phyloP scores from a whole-genome alignment of 2,329 filamentous ascomycete species.

The Bisporella sp. region DNA sequence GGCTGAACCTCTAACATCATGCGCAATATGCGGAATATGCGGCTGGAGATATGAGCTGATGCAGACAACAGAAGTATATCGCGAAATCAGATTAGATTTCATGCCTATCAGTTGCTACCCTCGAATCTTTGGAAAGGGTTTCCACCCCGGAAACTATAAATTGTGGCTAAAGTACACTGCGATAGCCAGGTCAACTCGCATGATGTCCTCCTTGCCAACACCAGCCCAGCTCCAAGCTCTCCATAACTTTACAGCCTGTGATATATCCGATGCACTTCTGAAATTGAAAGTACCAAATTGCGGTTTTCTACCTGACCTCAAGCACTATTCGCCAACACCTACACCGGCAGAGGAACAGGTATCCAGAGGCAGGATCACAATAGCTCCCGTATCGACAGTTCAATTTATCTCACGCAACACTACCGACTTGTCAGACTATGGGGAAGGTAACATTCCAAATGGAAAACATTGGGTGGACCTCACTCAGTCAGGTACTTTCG shows the following conservation, averaged over 20 bases:
- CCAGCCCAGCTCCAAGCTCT: slow-evolving; percentile 13
- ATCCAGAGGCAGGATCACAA: slow-evolving; percentile 11
- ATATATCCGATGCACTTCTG: slow-evolving; percentile 67
- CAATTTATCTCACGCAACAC: slow-evolving; percentile 54
- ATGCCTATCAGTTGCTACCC: no score
- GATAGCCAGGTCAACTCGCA: background rate
- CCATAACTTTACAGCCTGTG: slow-evolving; percentile 37
- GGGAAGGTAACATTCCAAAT: slow-evolving; percentile 42
- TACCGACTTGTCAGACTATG: slow-evolving; percentile 24
- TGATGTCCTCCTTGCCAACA: background rate
- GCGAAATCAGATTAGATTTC: no score
- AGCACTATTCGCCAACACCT: slow-evolving; percentile 23
- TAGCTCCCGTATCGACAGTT: slow-evolving; percentile 51
- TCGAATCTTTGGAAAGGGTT: no score
- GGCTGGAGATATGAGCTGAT: no score
- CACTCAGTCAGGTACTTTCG: slow-evolving; percentile 50
- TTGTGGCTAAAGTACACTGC: background rate
- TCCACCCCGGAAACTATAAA: background rate
- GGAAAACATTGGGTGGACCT: slow-evolving; percentile 64
- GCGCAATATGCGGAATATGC: no score
- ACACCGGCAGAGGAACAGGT: slow-evolving; percentile 14
- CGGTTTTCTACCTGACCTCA: slow-evolving; percentile 57
- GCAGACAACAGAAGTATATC: no score
- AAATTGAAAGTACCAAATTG: slow-evolving; percentile 60
- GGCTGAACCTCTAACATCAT: no score